These are phyloP conservation scores for Alternaria dauci DNA, from an alignment of 2,329 filamentous ascomycete genomes.

Conservation along the genomic window DNA sequence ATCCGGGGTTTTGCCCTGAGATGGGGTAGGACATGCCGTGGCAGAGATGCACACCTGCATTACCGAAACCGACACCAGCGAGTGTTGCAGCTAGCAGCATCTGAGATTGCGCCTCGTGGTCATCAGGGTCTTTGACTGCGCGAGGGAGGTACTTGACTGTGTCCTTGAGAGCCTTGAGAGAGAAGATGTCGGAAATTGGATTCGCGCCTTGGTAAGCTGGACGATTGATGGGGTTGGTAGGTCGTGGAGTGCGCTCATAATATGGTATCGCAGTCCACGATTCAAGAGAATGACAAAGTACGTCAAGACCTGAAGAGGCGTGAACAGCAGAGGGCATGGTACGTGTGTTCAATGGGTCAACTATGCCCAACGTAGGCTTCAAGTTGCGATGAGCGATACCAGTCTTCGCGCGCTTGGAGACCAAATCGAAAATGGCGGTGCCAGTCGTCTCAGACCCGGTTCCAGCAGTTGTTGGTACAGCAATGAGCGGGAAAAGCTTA, in stretches of 20 bases:
- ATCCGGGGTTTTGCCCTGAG: slow-evolving; percentile 90
- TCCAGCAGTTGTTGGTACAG: slow-evolving; percentile 84
- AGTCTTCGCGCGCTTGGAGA: slow-evolving; percentile 89
- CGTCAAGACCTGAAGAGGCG: slow-evolving; percentile 89
- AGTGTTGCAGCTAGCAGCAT: slow-evolving; percentile 96
- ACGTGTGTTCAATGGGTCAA: slow-evolving; percentile 84
- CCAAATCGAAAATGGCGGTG: slow-evolving; percentile 96
- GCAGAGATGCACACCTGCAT: slow-evolving; percentile 91
- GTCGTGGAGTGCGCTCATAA: slow-evolving; percentile 82
- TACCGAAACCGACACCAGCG: slow-evolving; percentile 95
- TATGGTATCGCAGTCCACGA: slow-evolving; percentile 98
- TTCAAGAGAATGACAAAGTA: slow-evolving; percentile 93
- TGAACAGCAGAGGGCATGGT: slow-evolving; percentile 97
- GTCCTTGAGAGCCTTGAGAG: slow-evolving; percentile 79
- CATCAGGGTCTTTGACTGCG: slow-evolving; percentile 85
- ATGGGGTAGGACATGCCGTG: slow-evolving; percentile 98
- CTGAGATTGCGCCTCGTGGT: slow-evolving; percentile 89
- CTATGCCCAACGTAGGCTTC: slow-evolving; percentile 92
- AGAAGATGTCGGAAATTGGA: slow-evolving; percentile 97
- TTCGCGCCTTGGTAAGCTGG: slow-evolving; percentile 98
- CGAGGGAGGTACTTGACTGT: slow-evolving; percentile 94
- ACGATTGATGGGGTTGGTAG: slow-evolving; percentile 85
- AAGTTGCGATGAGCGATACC: slow-evolving; percentile 94
- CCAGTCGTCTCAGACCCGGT: slow-evolving; percentile 95
- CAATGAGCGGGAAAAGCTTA: slow-evolving; percentile 77